Evolutionary conservation across 1,139 yeast species (phyloP).

Genomic region (Candida tetrigidarum): DNA sequence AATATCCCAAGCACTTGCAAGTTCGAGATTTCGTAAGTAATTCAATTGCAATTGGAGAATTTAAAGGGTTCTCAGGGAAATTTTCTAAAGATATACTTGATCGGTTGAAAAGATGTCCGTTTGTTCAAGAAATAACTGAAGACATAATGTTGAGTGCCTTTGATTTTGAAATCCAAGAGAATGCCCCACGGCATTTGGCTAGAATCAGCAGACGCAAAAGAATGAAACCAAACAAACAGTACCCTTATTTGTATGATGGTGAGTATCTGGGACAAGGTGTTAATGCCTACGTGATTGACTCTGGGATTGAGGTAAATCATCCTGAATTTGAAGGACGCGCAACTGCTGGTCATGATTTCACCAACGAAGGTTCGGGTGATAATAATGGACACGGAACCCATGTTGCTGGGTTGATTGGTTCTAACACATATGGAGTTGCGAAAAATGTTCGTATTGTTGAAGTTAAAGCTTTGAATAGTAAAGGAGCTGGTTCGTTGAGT

Average conservation of each 20-base stretch:
- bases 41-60: constrained; percentile 60
- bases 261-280: constrained; percentile 45
- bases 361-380: constrained; percentile 66
- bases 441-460: constrained; percentile 66
- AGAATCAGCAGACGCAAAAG: constrained; percentile 57
- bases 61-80: constrained; percentile 66
- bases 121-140: constrained; percentile 61
- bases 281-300: constrained; percentile 79
- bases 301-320: constrained; percentile 64
- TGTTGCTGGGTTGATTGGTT: constrained; percentile 89
- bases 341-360: constrained; percentile 58
- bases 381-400: constrained; percentile 82
- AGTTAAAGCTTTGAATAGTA: constrained; percentile 65
- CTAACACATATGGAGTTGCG: constrained; percentile 78
- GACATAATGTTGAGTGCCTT: constrained; percentile 58
- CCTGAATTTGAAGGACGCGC: constrained; percentile 74
- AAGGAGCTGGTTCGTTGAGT: constrained; percentile 71
- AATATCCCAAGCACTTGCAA: constrained; percentile 33
- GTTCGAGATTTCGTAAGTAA: constrained; percentile 49
- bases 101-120: constrained; percentile 49
- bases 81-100: constrained; percentile 53
- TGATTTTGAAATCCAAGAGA: constrained; percentile 32
- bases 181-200: constrained; percentile 74
- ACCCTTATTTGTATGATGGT: constrained; percentile 31
- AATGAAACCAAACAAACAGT: constrained; percentile 24